Percentiles rank a stretch among this genome's conserved stretches.
These are phyloP conservation scores for Diatrype stigma DNA, from an alignment of 2,329 filamentous ascomycete species.

Conservation along the genomic window DNA sequence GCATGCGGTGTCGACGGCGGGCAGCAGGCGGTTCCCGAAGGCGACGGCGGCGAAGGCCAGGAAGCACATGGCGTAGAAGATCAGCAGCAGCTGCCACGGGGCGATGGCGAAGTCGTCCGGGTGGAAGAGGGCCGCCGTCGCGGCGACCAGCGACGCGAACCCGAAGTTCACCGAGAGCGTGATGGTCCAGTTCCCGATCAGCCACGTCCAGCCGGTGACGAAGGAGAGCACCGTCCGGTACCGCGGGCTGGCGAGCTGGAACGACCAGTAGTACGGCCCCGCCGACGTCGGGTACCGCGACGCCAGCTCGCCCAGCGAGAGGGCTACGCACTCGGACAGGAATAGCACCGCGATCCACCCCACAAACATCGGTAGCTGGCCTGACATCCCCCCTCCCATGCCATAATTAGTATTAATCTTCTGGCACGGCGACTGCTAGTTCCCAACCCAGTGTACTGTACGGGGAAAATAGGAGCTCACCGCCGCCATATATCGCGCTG, in stretches of 20 bases:
- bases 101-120: conserved; percentile 47
- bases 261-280: conserved; percentile 51
- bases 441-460: no score
- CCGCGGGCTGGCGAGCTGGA: conserved; percentile 39
- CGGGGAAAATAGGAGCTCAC: conserved; percentile 16
- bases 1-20: conserved; percentile 55
- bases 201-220: conserved; percentile 49
- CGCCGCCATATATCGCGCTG: conserved; percentile 34
- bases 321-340: conserved; percentile 47
- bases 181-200: conserved; percentile 49
- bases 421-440: no score
- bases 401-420: no score
- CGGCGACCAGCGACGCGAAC: conserved; percentile 50
- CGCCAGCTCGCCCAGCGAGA: conserved; percentile 47
- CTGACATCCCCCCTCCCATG: no score
- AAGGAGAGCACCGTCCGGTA: conserved; percentile 45
- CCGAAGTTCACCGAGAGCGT: conserved; percentile 52
- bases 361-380: conserved; percentile 51
- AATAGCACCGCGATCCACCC: conserved; percentile 53
- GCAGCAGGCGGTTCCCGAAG: conserved; percentile 54
- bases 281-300: conserved; percentile 49
- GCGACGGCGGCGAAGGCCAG: conserved; percentile 51
- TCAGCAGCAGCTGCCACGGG: conserved; percentile 55
- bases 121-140: conserved; percentile 49
- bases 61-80: conserved; percentile 58